Conservation (phyloP, 495 filamentous ascomycete genomes). For the Neurospora tetraspora region DNA sequence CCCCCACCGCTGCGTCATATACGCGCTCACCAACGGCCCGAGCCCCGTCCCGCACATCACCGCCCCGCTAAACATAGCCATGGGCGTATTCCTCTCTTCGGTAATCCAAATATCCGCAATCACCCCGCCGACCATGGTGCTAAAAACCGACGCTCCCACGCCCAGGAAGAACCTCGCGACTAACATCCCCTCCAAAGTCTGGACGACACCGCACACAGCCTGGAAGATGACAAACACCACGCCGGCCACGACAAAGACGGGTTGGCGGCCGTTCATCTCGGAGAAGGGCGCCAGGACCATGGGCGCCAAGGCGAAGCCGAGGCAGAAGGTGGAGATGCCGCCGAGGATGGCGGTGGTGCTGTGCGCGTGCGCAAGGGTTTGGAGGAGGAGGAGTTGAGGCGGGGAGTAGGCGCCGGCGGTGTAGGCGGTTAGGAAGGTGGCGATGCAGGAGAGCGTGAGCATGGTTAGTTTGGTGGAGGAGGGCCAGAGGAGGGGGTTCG, state of each 20-base stretch:
- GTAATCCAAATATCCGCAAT: slow-evolving; percentile 81
- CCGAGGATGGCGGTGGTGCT: slow-evolving; percentile 54
- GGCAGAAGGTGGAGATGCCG: slow-evolving; percentile 76
- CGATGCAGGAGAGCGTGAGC: slow-evolving; percentile 63
- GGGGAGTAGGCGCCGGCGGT: slow-evolving; percentile 73
- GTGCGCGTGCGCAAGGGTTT: slow-evolving; percentile 47
- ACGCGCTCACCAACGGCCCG: slow-evolving; percentile 63
- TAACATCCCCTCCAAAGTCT: slow-evolving; percentile 61
- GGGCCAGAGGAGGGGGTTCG: slow-evolving; percentile 68
- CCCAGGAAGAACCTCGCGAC: slow-evolving; percentile 70
- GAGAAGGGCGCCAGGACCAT: slow-evolving; percentile 89
- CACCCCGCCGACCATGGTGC: slow-evolving; percentile 87
- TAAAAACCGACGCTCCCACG: slow-evolving; percentile 69
- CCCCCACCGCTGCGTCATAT: slow-evolving; percentile 49
- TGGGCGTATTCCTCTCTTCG: slow-evolving; percentile 73
- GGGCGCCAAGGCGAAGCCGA: slow-evolving; percentile 75
- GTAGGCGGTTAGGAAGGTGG: slow-evolving; percentile 72
- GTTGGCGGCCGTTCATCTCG: slow-evolving; percentile 75
- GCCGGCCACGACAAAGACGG: slow-evolving; percentile 69
- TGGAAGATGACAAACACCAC: slow-evolving; percentile 57
- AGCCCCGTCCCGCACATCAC: slow-evolving; percentile 75
- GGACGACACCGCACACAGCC: slow-evolving; percentile 66
- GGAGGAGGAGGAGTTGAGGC: slow-evolving; percentile 49
- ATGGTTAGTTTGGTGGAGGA: slow-evolving; percentile 56
- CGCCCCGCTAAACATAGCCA: slow-evolving; percentile 72